A percentile compares a stretch with the other conserved stretches of the same genome.
These are phyloP conservation scores for Rhodotorula sp. DNA, from an alignment of 1,284 basidiomycete genomes.

Conservation along the genomic window DNA sequence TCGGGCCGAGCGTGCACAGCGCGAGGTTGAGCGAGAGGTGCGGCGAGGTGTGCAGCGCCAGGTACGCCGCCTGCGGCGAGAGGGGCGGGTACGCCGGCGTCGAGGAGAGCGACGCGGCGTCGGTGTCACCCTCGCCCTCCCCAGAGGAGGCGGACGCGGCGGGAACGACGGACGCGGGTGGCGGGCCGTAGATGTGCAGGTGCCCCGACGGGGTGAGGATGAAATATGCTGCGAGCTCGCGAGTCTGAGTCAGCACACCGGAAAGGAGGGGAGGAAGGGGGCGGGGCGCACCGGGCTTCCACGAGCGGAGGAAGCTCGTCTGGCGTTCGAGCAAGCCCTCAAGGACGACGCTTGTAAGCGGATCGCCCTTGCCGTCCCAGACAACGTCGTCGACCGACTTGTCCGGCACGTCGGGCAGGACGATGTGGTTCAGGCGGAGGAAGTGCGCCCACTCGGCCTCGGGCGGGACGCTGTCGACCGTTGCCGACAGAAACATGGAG, in stretches of 20 bases:
- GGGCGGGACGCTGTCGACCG: conserved; percentile 31
- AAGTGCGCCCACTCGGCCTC: conserved; percentile 42
- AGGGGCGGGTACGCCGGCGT: background rate
- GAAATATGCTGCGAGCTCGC: conserved; percentile 16
- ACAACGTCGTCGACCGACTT: conserved; percentile 12
- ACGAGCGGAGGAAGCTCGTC: conserved; percentile 33
- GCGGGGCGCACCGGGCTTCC: conserved; percentile 27
- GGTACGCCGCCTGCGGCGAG: conserved; percentile 30
- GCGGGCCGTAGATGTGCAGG: conserved; percentile 33
- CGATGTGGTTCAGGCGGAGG: conserved; percentile 28
- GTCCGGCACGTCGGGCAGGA: conserved; percentile 2
- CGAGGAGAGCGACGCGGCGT: background rate
- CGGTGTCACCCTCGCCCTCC: background rate
- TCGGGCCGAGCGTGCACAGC: conserved; percentile 31
- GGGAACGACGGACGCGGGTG: background rate
- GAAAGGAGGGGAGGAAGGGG: background rate
- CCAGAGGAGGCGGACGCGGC: background rate
- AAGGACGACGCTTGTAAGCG: conserved; percentile 22
- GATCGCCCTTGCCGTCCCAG: conserved; percentile 25
- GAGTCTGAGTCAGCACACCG: background rate
- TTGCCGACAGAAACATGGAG: conserved; percentile 35
- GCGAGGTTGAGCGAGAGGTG: conserved; percentile 27
- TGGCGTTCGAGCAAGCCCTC: conserved; percentile 40
- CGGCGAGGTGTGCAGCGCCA: conserved; percentile 32
- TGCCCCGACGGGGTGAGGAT: conserved; percentile 38